Evolutionary conservation across 352 stramenopile genomes (phyloP).

Genomic region (Phytophthora colocasiae): DNA sequence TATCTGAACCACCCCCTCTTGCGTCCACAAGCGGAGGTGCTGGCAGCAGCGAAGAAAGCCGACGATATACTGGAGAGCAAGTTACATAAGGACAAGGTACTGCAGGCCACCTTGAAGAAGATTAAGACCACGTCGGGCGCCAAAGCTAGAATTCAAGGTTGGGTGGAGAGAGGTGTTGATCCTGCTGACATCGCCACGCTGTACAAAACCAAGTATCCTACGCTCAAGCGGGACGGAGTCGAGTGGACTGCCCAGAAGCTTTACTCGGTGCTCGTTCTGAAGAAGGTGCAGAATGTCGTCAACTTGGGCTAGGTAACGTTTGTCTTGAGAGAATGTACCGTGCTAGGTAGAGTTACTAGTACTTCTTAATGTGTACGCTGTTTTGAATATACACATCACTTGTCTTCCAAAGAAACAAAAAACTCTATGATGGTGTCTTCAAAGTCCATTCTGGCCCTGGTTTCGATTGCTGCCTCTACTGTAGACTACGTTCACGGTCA

Average conservation of each 20-base stretch:
- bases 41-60: neutral
- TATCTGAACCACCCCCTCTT: too few relatives aligned
- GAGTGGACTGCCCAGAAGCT: neutral
- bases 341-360: too few relatives aligned
- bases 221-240: neutral
- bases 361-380: too few relatives aligned
- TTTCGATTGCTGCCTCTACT: conserved; percentile 13
- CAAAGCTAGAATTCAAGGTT: neutral
- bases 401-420: too few relatives aligned
- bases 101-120: neutral
- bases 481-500: conserved; percentile 28
- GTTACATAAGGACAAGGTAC: neutral
- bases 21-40: neutral
- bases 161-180: neutral
- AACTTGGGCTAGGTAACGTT: neutral
- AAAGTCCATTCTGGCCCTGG: conserved; percentile 29
- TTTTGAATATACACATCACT: too few relatives aligned
- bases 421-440: conserved; percentile 20
- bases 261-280: neutral
- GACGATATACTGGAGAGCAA: neutral
- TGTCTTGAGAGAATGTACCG: too few relatives aligned
- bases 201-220: neutral
- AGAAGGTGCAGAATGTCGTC: neutral
- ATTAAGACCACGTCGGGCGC: neutral
- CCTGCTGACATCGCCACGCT: neutral